Evolutionary conservation across 345 rosid species (phyloP).

Genomic region (Brassica cretica): DNA sequence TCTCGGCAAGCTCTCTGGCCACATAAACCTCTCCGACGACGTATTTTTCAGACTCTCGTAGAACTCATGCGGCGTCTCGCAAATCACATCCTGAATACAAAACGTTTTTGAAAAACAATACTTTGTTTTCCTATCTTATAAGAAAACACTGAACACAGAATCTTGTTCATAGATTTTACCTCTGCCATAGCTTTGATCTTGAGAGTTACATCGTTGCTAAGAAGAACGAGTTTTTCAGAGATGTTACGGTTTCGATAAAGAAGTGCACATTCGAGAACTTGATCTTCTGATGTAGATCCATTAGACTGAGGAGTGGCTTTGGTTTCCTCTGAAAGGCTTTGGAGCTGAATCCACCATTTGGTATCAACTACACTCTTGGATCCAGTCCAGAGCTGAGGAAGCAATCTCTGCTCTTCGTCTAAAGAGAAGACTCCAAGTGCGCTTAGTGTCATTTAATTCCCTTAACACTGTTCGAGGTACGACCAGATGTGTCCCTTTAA

Average conservation of each 20-base stretch:
- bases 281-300: conserved; percentile 64
- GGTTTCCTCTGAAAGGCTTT: conserved; percentile 61
- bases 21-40: conserved; percentile 85
- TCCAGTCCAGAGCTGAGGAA: conserved; percentile 69
- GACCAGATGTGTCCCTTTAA: conserved; percentile 70
- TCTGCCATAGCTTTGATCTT: conserved; percentile 93
- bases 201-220: conserved; percentile 60
- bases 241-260: conserved; percentile 45
- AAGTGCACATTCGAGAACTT: conserved; percentile 66
- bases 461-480: conserved; percentile 78
- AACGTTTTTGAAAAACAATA: not conserved
- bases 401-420: conserved; percentile 55
- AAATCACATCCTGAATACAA: conserved; percentile 63
- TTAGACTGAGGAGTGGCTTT: conserved; percentile 53
- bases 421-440: conserved; percentile 45
- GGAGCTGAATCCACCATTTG: conserved; percentile 86
- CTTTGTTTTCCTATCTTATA: not conserved
- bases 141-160: not conserved
- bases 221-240: conserved; percentile 62
- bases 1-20: conserved; percentile 81
- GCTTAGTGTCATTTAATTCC: conserved; percentile 70
- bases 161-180: conserved; percentile 43
- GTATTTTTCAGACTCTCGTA: conserved; percentile 79
- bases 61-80: conserved; percentile 76
- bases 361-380: conserved; percentile 65